Base-by-base conservation (phyloP, 768 basidiomycete genomes). In the Amanita inopinata region DNA sequence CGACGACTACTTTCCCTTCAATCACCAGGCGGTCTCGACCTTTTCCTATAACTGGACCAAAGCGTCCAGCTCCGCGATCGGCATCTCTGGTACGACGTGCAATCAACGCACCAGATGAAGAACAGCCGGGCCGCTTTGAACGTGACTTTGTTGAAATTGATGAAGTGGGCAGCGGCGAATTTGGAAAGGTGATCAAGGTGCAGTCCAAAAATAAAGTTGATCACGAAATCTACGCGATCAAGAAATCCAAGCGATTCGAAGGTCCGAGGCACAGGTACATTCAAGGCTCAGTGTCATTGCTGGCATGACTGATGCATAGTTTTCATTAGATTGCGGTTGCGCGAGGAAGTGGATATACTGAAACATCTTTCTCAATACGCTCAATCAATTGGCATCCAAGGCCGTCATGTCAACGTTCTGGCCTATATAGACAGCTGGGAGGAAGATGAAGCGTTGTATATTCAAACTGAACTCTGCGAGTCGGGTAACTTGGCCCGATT, bases 341-440 rank as follows among this genome's bases (percentile, higher is more conserved):
- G 88, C 10, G 96, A 99, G 59, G 96, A 99, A 66, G 89, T 93
- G 27, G 86, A 94, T 50, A 81, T 94, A 49, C 72, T 98, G 30
- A 79, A 83, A 47, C 82, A 86, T 56, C 76, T 98, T 41, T 65
- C 67, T 33, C 53, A 60, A 46, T 59, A 61, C 38, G 63, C 67
- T 4, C 62, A 61, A 43, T 59, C 58, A n/a, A 61, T 63, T 45
- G 59, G 59, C 52, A 66, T 61, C 22, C 60, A 53, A 19, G 59
- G 59, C 40, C 56, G 68, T 17, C 85, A 90, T 61, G 76, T 84
- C 0, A 91, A 96, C 60, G 80, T 97, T 11, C 71, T 99, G 24
- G 74, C 73, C 12, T 94, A 92, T 54, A 70, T 91, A 47, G 90
- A 96, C 63, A 92, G 89, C 49, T 98, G 96, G 96, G 96, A 99